phyloP scores from a whole-genome alignment of 2,329 filamentous ascomycete species.

The Penicillium sp. region DNA sequence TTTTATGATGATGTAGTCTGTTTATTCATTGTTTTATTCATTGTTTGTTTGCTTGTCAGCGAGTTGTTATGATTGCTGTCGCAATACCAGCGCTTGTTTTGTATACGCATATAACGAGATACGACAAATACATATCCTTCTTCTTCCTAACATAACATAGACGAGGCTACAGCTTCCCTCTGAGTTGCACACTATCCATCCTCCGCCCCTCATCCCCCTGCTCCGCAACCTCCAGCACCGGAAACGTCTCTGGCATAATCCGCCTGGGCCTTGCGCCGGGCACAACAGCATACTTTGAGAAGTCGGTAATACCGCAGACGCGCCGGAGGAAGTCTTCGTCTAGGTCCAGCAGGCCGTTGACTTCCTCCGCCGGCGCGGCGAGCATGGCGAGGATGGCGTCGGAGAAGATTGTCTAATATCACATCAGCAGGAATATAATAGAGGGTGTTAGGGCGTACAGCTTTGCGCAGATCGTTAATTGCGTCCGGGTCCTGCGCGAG shows the following conservation, averaged over 20 bases:
- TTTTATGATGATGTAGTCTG: slow-evolving; percentile 31
- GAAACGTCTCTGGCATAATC: slow-evolving; percentile 72
- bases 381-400: slow-evolving; percentile 75
- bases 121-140: too few relatives aligned
- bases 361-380: slow-evolving; percentile 51
- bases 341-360: slow-evolving; percentile 69
- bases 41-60: background rate
- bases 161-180: slow-evolving; percentile 23
- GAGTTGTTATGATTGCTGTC: background rate
- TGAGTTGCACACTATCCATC: slow-evolving; percentile 59
- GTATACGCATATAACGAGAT: background rate
- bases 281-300: slow-evolving; percentile 68
- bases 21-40: background rate
- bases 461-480: slow-evolving; percentile 59
- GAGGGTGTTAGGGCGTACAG: slow-evolving; percentile 33
- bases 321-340: slow-evolving; percentile 77
- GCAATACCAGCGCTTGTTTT: too few relatives aligned
- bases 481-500: slow-evolving; percentile 44
- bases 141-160: too few relatives aligned
- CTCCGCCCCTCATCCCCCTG: slow-evolving; percentile 74
- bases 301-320: slow-evolving; percentile 63
- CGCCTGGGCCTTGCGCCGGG: slow-evolving; percentile 60
- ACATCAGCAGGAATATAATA: background rate
- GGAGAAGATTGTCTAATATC: slow-evolving; percentile 70
- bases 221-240: slow-evolving; percentile 68